Evolutionary conservation across 345 rosid genomes (phyloP).

Genomic region (Arabis alpina): DNA sequence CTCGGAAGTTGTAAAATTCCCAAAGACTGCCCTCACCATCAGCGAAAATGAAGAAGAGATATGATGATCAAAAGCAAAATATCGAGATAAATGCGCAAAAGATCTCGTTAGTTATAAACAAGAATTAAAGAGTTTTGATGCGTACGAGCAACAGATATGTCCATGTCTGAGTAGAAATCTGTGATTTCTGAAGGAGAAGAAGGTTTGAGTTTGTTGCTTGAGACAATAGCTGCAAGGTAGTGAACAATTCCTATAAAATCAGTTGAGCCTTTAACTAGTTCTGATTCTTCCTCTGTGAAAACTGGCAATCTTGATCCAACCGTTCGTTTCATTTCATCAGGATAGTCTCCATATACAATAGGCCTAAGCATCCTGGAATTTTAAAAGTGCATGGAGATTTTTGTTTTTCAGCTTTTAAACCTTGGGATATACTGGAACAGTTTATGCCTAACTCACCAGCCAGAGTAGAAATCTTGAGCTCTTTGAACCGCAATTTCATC

Average conservation of each 20-base stretch:
- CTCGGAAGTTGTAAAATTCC: too few species aligned
- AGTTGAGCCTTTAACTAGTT: slow-evolving; percentile 59
- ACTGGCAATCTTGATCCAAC: slow-evolving; percentile 67
- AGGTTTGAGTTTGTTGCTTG: slow-evolving; percentile 37
- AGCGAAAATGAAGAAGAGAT: too few species aligned
- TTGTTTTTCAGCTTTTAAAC: background rate
- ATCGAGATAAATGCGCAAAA: background rate
- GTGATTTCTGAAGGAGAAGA: slow-evolving; percentile 29
- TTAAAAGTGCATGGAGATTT: background rate
- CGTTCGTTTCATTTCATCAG: slow-evolving; percentile 57
- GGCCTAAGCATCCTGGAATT: slow-evolving; percentile 59
- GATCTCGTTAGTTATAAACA: too few species aligned
- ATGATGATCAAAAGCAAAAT: too few species aligned
- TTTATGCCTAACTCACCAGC: slow-evolving; percentile 49
- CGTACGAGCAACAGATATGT: slow-evolving; percentile 15
- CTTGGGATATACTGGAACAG: background rate
- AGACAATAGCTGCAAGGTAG: slow-evolving; percentile 34
- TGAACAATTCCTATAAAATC: slow-evolving; percentile 63
- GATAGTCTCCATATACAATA: slow-evolving; percentile 71
- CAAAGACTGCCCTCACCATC: too few species aligned
- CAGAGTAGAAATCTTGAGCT: slow-evolving; percentile 49
- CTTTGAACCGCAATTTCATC: slow-evolving; percentile 51
- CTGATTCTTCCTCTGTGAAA: slow-evolving; percentile 60
- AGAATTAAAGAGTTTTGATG: background rate
- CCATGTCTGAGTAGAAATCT: slow-evolving; percentile 48